These are phyloP conservation scores for Flaveria floridana DNA, from an alignment of 140 eudicot genomes.

Conservation along the genomic window DNA sequence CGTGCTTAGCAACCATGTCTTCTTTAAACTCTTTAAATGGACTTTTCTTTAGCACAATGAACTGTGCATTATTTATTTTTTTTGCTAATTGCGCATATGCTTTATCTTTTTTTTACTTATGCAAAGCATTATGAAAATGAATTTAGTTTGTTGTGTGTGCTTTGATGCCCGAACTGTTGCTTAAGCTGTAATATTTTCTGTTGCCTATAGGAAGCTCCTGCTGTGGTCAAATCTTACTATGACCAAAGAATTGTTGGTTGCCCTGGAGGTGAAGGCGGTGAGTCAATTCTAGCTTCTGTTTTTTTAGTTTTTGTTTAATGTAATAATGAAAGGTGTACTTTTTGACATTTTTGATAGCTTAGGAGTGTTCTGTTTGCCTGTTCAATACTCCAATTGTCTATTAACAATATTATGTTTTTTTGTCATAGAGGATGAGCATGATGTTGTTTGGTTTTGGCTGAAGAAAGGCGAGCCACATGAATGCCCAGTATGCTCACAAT, in stretches of 20 bases:
- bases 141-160: neutral
- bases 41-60: neutral
- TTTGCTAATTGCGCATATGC: neutral
- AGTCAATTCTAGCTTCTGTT: slow-evolving; percentile 13
- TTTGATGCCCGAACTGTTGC: slow-evolving; percentile 13
- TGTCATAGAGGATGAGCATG: slow-evolving; percentile 87
- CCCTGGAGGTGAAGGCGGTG: slow-evolving; percentile 98
- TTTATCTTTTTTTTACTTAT: neutral
- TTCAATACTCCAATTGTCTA: neutral
- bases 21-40: neutral
- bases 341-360: neutral
- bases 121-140: neutral
- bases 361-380: neutral
- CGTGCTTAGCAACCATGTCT: neutral
- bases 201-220: slow-evolving; percentile 77
- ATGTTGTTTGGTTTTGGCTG: slow-evolving; percentile 99
- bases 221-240: slow-evolving; percentile 78
- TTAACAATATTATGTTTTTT: slow-evolving; percentile 5
- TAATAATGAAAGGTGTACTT: neutral
- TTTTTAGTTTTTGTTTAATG: neutral
- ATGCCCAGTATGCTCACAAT: slow-evolving; percentile 96
- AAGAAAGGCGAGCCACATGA: slow-evolving; percentile 92
- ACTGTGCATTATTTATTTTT: neutral
- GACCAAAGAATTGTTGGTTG: slow-evolving; percentile 97
- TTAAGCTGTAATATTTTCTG: slow-evolving; percentile 21